A percentile compares a stretch with the other conserved stretches of the same genome.
Conservation (phyloP, 2,329 filamentous ascomycete genomes). For the Zymoseptoria passerinii region DNA sequence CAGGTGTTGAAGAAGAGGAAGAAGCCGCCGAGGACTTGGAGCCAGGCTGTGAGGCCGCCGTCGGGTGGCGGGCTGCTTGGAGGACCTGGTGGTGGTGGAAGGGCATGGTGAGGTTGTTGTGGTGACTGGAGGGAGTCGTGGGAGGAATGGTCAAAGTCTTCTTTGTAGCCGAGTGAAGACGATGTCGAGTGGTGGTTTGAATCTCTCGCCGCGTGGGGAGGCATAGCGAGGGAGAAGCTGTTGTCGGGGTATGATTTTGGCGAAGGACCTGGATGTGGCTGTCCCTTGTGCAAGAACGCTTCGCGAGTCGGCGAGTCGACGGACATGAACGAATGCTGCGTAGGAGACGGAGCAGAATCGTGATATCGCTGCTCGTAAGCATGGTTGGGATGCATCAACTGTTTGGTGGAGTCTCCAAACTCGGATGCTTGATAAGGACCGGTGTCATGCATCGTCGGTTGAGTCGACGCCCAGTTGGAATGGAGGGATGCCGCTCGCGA, state of each 20-base stretch:
- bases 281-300: slow-evolving; percentile 6
- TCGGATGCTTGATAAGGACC: slow-evolving; percentile 12
- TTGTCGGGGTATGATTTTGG: slow-evolving; percentile 2
- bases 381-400: slow-evolving; percentile 6
- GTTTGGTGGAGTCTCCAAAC: slow-evolving; percentile 14
- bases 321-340: slow-evolving; percentile 8
- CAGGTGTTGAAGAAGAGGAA: slow-evolving; percentile 43
- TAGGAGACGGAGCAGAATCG: slow-evolving; percentile 2
- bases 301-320: slow-evolving; percentile 10
- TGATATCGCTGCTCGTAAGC: slow-evolving; percentile 8
- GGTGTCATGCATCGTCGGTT: slow-evolving; percentile 9
- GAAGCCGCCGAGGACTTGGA: slow-evolving; percentile 40
- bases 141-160: not conserved
- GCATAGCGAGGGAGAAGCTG: slow-evolving; percentile 8
- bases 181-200: not conserved
- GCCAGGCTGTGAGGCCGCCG: slow-evolving; percentile 39
- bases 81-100: slow-evolving; percentile 17
- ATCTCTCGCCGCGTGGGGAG: slow-evolving; percentile 1
- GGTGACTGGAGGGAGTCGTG: not conserved
- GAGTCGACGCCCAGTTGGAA: slow-evolving; percentile 9
- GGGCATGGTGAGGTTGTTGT: slow-evolving; percentile 3
- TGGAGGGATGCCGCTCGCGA: slow-evolving; percentile 12
- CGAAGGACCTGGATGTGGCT: slow-evolving; percentile 7
- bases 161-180: not conserved
- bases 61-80: slow-evolving; percentile 31